Conservation (phyloP, 257 asterid genomes). For the Gentiana dahurica region DNA sequence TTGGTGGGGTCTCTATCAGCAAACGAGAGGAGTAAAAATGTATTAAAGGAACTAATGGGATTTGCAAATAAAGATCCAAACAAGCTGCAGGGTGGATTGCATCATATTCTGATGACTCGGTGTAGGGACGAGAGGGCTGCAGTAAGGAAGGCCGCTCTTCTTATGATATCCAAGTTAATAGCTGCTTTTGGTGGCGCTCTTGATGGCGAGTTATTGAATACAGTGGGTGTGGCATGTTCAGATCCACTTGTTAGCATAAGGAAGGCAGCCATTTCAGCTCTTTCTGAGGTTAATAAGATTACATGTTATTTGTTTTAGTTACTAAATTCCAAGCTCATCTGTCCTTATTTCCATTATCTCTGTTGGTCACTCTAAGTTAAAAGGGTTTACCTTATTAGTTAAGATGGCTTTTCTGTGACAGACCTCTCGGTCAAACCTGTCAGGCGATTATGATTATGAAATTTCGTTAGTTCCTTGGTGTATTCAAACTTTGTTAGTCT, state of each 20-base stretch:
- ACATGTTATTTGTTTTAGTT: conserved; percentile 6
- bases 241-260: conserved; percentile 97
- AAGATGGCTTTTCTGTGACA: background rate
- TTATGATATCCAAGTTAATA: conserved; percentile 61
- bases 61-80: conserved; percentile 25
- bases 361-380: background rate
- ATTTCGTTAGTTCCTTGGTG: background rate
- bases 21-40: conserved; percentile 28
- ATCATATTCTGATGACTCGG: conserved; percentile 43
- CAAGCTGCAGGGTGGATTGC: conserved; percentile 22
- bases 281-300: conserved; percentile 71
- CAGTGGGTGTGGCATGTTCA: conserved; percentile 83
- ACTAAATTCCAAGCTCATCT: background rate
- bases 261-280: conserved; percentile 73
- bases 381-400: background rate
- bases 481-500: background rate
- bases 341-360: background rate
- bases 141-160: conserved; percentile 87
- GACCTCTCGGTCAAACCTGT: background rate
- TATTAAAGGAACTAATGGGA: conserved; percentile 57
- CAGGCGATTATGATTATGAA: background rate
- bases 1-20: conserved; percentile 40
- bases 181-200: conserved; percentile 50
- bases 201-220: conserved; percentile 62
- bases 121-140: conserved; percentile 93